A percentile compares a stretch with the other conserved stretches of the same genome.
These are phyloP conservation scores for Aspergillus bertholletiae DNA, from an alignment of 495 filamentous ascomycete species.

Conservation along the genomic window DNA sequence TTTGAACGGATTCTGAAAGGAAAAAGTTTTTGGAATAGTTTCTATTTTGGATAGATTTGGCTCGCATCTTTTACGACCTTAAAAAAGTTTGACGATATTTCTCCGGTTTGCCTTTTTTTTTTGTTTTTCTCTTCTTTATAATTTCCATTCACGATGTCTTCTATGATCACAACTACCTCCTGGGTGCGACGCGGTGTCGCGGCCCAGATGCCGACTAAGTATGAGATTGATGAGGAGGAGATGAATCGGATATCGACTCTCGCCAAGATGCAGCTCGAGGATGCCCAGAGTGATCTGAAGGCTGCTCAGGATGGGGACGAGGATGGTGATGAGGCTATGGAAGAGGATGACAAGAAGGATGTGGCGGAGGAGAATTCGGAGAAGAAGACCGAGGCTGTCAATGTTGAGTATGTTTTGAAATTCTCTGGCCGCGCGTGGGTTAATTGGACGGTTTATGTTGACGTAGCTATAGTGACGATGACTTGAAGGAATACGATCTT, in stretches of 20 bases:
- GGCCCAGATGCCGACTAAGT: conserved; percentile 84
- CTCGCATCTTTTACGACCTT: not conserved
- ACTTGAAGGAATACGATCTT: conserved; percentile 90
- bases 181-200: conserved; percentile 96
- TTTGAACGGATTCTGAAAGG: too few species aligned
- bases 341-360: conserved; percentile 27
- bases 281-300: conserved; percentile 81
- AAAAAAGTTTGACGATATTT: not conserved
- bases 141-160: conserved; percentile 48
- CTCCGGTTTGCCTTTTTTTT: not conserved
- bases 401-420: conserved; percentile 14
- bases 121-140: too few species aligned
- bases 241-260: conserved; percentile 85
- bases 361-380: conserved; percentile 20
- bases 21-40: too few species aligned
- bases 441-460: not conserved
- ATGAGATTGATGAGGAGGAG: conserved; percentile 89
- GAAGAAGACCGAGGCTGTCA: conserved; percentile 17
- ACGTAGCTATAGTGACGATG: conserved; percentile 65
- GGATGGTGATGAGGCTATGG: conserved; percentile 21
- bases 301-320: conserved; percentile 52
- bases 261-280: conserved; percentile 87
- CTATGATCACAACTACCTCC: conserved; percentile 87
- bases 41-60: not conserved
- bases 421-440: not conserved